These are phyloP conservation scores for Lasiodiplodia sp. DNA, from an alignment of 2,329 filamentous ascomycete genomes.

Conservation along the genomic window DNA sequence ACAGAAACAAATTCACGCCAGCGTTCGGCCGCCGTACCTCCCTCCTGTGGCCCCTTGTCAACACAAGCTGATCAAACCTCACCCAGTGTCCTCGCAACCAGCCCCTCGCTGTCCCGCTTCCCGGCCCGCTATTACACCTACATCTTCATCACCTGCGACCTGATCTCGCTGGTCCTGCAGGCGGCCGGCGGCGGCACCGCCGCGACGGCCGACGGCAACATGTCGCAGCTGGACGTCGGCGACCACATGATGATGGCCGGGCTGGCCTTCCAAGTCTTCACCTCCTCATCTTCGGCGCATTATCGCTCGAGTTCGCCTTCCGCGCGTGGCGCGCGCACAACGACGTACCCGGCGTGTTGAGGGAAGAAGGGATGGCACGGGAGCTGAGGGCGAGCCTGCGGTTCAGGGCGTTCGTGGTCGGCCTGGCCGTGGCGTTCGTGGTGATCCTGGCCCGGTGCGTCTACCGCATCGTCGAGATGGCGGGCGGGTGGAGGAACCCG, in stretches of 20 bases:
- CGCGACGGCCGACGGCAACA: slow-evolving; percentile 55
- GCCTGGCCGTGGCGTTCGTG: slow-evolving; percentile 7
- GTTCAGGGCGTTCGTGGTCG: slow-evolving; percentile 4
- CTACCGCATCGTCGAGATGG: slow-evolving; percentile 33
- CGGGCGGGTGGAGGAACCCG: slow-evolving; percentile 54
- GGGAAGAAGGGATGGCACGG: not conserved
- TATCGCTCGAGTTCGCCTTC: slow-evolving; percentile 48
- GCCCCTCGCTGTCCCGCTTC: slow-evolving; percentile 45
- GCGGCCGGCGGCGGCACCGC: slow-evolving; percentile 66
- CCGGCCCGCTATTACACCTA: slow-evolving; percentile 58
- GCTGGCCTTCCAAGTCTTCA: slow-evolving; percentile 64
- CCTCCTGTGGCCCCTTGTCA: too few species aligned
- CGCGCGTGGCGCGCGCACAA: slow-evolving; percentile 17
- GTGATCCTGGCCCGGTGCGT: slow-evolving; percentile 55
- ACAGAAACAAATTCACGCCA: slow-evolving; percentile 39
- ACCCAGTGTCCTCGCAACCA: slow-evolving; percentile 60
- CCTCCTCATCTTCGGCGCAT: slow-evolving; percentile 57
- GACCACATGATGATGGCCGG: slow-evolving; percentile 66
- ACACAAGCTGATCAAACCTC: too few species aligned
- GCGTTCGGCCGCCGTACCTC: too few species aligned
- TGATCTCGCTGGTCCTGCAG: slow-evolving; percentile 65
- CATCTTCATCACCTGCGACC: slow-evolving; percentile 66
- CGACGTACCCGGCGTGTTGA: not conserved
- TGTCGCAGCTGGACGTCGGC: slow-evolving; percentile 49
- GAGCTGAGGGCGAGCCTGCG: not conserved